A percentile compares a stretch with the other conserved stretches of the same genome.
Evolutionary conservation across 2,329 filamentous ascomycete genomes (phyloP).

Genomic region (Trichoderma oligosporum): DNA sequence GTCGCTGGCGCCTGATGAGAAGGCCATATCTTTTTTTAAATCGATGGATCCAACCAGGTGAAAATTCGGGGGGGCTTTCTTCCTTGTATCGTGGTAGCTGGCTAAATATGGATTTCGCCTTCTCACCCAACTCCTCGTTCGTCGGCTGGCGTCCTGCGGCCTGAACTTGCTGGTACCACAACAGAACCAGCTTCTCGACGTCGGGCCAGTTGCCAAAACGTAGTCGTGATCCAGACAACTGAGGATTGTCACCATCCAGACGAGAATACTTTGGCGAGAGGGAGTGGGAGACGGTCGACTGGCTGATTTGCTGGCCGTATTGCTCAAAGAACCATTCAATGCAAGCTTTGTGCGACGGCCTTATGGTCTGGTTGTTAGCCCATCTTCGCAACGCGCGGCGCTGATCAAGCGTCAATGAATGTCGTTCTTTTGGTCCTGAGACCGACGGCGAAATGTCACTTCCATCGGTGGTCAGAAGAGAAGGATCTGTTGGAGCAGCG

Average conservation of each 20-base stretch:
- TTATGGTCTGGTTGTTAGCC: conserved; percentile 54
- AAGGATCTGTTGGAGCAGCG: conserved; percentile 39
- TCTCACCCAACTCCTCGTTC: conserved; percentile 60
- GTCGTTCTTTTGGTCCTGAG: conserved; percentile 44
- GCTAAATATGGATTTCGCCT: conserved; percentile 57
- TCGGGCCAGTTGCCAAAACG: conserved; percentile 63
- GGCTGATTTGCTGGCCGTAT: conserved; percentile 58
- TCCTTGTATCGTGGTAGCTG: conserved; percentile 59
- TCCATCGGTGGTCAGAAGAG: conserved; percentile 32
- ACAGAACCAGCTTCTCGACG: conserved; percentile 55
- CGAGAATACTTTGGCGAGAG: conserved; percentile 60
- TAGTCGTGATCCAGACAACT: conserved; percentile 59
- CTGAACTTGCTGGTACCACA: conserved; percentile 53
- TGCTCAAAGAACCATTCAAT: conserved; percentile 60
- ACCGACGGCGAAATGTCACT: conserved; percentile 15
- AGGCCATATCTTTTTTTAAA: conserved; percentile 62
- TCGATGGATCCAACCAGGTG: conserved; percentile 60
- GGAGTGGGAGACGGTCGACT: conserved; percentile 61
- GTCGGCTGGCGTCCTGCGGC: conserved; percentile 54
- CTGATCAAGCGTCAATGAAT: conserved; percentile 60
- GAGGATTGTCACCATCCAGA: conserved; percentile 55
- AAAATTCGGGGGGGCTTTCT: conserved; percentile 58
- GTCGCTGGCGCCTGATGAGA: conserved; percentile 53
- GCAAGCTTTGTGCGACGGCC: conserved; percentile 58
- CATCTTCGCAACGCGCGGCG: conserved; percentile 57